A percentile compares a stretch with the other conserved stretches of the same genome.
Evolutionary conservation across 345 rosid species (phyloP).

Genomic region (Abelmoschus esculentus): DNA sequence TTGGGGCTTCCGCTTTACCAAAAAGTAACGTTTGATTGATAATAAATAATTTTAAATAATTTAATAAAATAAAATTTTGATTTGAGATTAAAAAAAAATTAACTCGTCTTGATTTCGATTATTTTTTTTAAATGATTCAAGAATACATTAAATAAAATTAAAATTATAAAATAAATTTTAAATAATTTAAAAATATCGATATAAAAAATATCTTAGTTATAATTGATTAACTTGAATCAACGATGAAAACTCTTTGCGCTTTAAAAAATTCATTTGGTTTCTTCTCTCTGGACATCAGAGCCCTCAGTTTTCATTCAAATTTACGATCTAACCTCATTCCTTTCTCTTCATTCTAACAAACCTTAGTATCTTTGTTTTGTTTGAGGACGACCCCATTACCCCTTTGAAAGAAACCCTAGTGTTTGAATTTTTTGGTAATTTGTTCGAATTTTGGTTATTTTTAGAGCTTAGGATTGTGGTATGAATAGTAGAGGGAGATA

Average conservation of each 20-base stretch:
- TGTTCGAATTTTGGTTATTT: background rate
- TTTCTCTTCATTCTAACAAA: background rate
- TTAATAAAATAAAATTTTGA: too few relatives aligned
- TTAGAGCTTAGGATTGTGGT: conserved; percentile 25
- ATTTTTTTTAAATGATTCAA: too few relatives aligned
- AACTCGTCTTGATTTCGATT: too few relatives aligned
- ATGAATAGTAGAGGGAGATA: conserved; percentile 83
- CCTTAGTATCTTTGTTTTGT: background rate
- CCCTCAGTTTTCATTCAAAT: conserved; percentile 13
- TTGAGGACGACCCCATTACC: conserved; percentile 8
- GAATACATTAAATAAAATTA: too few relatives aligned
- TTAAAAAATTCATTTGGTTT: background rate
- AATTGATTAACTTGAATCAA: too few relatives aligned
- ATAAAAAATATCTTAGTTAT: too few relatives aligned
- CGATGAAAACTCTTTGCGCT: too few relatives aligned
- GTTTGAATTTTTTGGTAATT: background rate
- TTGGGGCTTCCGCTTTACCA: background rate
- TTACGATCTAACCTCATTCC: conserved; percentile 19
- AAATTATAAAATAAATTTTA: too few relatives aligned
- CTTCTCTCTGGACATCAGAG: background rate
- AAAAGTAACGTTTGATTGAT: too few relatives aligned
- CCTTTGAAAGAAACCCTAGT: conserved; percentile 18
- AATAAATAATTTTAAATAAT: too few relatives aligned
- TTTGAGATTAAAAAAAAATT: too few relatives aligned
- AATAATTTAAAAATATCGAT: too few relatives aligned